These are phyloP conservation scores for Chlorella sp. DNA, from an alignment of 139 green algal genomes.

Conservation along the genomic window DNA sequence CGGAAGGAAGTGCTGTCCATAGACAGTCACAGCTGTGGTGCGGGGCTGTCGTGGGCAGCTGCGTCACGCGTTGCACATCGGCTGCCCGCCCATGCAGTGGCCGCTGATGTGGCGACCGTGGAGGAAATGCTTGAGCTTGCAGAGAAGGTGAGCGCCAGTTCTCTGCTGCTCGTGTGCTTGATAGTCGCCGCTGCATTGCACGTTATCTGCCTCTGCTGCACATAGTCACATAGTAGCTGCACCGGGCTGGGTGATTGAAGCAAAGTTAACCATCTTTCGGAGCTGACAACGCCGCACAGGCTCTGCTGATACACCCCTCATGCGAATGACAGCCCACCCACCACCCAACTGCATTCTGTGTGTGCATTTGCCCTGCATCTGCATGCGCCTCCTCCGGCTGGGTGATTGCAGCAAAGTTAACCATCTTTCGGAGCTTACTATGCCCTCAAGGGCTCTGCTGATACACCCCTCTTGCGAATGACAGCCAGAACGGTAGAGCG, in stretches of 20 bases:
- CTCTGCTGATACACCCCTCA: slow-evolving; percentile 29
- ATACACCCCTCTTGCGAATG: slow-evolving; percentile 27
- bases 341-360: background rate
- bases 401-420: slow-evolving; percentile 38
- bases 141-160: slow-evolving; percentile 65
- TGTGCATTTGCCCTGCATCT: background rate
- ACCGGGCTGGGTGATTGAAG: slow-evolving; percentile 27
- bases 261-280: slow-evolving; percentile 41
- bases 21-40: no score
- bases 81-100: slow-evolving; percentile 58
- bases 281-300: slow-evolving; percentile 1
- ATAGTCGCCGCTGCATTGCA: background rate
- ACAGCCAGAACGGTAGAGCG: background rate
- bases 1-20: no score
- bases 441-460: slow-evolving; percentile 10
- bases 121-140: slow-evolving; percentile 93
- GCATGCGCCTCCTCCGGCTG: background rate
- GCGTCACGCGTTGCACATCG: no score
- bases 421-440: slow-evolving; percentile 36
- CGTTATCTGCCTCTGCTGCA: background rate
- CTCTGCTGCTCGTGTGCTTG: background rate
- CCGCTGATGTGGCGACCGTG: slow-evolving; percentile 91
- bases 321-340: slow-evolving; percentile 25
- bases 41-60: no score
- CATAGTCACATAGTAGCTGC: background rate